A percentile compares a stretch with the other conserved stretches of the same genome.
Conservation (phyloP, 2,329 filamentous ascomycete species). For the Venturiaceae sp. region DNA sequence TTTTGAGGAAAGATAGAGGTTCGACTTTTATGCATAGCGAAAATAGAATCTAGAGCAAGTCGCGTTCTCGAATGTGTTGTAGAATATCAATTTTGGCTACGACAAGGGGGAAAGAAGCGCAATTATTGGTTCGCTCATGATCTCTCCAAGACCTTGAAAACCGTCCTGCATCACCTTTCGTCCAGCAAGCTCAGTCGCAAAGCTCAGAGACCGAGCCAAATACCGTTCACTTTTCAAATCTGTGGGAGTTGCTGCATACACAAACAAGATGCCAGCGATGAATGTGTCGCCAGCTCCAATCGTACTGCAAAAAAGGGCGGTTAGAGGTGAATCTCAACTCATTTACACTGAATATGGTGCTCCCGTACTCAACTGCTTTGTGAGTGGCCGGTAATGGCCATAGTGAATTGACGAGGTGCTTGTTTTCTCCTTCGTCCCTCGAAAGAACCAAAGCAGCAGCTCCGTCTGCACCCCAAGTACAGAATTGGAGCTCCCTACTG, state of each 20-base stretch:
- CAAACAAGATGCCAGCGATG: slow-evolving; percentile 59
- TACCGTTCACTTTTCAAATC: slow-evolving; percentile 15
- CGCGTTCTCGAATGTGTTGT: no score
- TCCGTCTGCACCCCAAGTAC: slow-evolving; percentile 51
- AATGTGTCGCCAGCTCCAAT: slow-evolving; percentile 71
- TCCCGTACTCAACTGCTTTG: slow-evolving; percentile 53
- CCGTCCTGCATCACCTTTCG: slow-evolving; percentile 59
- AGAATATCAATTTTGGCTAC: no score
- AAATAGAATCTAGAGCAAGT: no score
- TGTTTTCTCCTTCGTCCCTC: slow-evolving; percentile 26
- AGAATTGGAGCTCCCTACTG: slow-evolving; percentile 38
- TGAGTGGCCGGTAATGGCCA: slow-evolving; percentile 20
- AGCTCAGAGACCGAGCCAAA: slow-evolving; percentile 39
- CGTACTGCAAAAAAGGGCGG: slow-evolving; percentile 37
- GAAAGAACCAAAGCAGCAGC: slow-evolving; percentile 22
- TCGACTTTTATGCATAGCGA: no score
- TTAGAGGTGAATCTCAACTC: slow-evolving; percentile 3
- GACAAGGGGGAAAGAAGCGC: no score
- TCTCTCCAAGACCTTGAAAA: slow-evolving; percentile 42
- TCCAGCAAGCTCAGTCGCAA: slow-evolving; percentile 58
- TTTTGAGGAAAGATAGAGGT: no score
- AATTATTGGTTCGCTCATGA: neutral
- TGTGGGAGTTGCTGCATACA: slow-evolving; percentile 38
- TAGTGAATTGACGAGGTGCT: slow-evolving; percentile 13
- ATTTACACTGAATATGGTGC: no score